These are phyloP conservation scores for Starmera dryadoides DNA, from an alignment of 805 yeast genomes.

Conservation along the genomic window DNA sequence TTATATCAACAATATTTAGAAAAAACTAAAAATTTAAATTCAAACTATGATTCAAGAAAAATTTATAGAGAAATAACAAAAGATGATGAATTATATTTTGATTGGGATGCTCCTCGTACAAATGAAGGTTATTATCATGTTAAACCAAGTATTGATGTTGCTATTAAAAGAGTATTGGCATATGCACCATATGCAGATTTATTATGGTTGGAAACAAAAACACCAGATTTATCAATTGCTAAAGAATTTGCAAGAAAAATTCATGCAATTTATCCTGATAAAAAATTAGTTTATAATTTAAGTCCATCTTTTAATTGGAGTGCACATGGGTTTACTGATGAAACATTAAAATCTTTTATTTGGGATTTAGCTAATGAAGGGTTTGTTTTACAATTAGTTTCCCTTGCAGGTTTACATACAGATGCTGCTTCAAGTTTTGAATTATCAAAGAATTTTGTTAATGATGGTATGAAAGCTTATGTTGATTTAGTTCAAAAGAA, in stretches of 20 bases:
- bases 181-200: slow-evolving; percentile 55
- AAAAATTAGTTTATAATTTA: slow-evolving; percentile 52
- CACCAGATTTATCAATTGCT: slow-evolving; percentile 48
- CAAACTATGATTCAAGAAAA: slow-evolving; percentile 9
- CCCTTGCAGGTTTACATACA: slow-evolving; percentile 53
- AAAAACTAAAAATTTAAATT: slow-evolving; percentile 6
- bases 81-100: slow-evolving; percentile 32
- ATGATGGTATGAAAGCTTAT: slow-evolving; percentile 54
- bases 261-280: slow-evolving; percentile 40
- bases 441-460: slow-evolving; percentile 38
- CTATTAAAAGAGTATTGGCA: slow-evolving; percentile 44
- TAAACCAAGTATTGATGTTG: slow-evolving; percentile 43
- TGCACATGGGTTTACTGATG: slow-evolving; percentile 44
- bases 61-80: slow-evolving; percentile 21
- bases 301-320: slow-evolving; percentile 59
- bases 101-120: slow-evolving; percentile 57
- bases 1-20: slow-evolving; percentile 18
- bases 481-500: slow-evolving; percentile 42
- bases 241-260: slow-evolving; percentile 37
- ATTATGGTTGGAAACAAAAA: slow-evolving; percentile 57
- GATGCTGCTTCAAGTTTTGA: slow-evolving; percentile 46
- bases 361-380: slow-evolving; percentile 50
- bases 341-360: slow-evolving; percentile 39
- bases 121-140: slow-evolving; percentile 49
- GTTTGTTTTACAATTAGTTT: slow-evolving; percentile 51